Evolutionary conservation across 176 grass and related monocot genomes (phyloP).

Genomic region (Carex cristatella): DNA sequence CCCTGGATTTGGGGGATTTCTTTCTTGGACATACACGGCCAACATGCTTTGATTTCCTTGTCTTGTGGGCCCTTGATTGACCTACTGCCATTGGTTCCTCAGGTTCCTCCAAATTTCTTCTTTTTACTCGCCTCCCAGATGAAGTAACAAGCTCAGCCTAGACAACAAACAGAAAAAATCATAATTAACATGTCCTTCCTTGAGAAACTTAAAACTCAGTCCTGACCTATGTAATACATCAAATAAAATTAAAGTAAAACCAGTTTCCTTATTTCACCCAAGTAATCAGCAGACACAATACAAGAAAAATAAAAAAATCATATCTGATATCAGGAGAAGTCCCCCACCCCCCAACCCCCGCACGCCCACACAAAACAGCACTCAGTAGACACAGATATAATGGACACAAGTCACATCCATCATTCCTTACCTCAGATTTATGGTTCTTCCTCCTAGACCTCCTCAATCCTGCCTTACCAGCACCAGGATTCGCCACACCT

Average conservation of each 20-base stretch:
- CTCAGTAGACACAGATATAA: background rate
- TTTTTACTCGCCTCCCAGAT: constrained; percentile 90
- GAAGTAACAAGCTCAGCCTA: constrained; percentile 73
- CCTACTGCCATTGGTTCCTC: constrained; percentile 42
- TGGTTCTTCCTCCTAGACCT: constrained; percentile 81
- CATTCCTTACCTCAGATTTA: constrained; percentile 51
- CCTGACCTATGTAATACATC: background rate
- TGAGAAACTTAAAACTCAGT: background rate
- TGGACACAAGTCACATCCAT: background rate
- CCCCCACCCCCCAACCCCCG: background rate
- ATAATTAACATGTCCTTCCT: constrained; percentile 9
- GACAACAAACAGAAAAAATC: constrained; percentile 19
- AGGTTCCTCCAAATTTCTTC: constrained; percentile 60
- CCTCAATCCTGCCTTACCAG: constrained; percentile 37
- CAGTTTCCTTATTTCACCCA: background rate
- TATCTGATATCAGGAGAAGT: background rate
- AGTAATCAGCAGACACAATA: background rate
- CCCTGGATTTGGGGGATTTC: constrained; percentile 61
- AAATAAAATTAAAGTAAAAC: background rate
- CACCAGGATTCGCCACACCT: constrained; percentile 16
- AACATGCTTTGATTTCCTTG: constrained; percentile 43
- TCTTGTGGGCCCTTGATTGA: constrained; percentile 47
- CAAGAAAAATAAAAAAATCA: background rate
- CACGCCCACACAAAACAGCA: background rate
- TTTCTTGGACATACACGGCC: constrained; percentile 47